Percentiles rank a stretch among this genome's conserved stretches.
phyloP scores from a whole-genome alignment of 2,329 filamentous ascomycete species.

The Neocucurbitaria cava region DNA sequence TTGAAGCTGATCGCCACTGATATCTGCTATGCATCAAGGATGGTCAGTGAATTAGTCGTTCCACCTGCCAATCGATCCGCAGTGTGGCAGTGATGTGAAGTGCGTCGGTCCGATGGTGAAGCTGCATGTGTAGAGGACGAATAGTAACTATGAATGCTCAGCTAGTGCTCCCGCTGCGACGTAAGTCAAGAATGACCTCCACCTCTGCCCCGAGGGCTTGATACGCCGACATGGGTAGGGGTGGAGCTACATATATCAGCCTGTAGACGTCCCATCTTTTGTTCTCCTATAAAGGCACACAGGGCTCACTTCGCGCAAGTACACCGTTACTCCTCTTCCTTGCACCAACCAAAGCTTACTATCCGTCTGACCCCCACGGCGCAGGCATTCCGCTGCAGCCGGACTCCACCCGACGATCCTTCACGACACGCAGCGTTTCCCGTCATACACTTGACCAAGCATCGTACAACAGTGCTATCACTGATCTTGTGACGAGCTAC shows the following conservation, averaged over 20 bases:
- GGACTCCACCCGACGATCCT: constrained; percentile 24
- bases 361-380: constrained; percentile 38
- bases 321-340: constrained; percentile 20
- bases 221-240: constrained; percentile 30
- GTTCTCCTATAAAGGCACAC: constrained; percentile 8
- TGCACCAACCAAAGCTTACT: constrained; percentile 30
- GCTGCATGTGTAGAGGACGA: constrained; percentile 12
- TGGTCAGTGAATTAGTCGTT: neutral
- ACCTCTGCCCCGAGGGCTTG: constrained; percentile 31
- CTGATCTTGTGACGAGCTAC: constrained; percentile 42
- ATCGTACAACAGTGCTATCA: constrained; percentile 40
- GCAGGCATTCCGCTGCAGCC: constrained; percentile 35
- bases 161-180: constrained; percentile 27
- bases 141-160: constrained; percentile 25
- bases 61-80: constrained; percentile 4
- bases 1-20: constrained; percentile 12
- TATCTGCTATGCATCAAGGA: constrained; percentile 3
- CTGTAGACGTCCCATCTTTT: constrained; percentile 22
- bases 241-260: constrained; percentile 50
- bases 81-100: constrained; percentile 16
- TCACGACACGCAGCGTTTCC: constrained; percentile 26
- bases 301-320: constrained; percentile 1
- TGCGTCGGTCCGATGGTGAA: constrained; percentile 14
- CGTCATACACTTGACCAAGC: constrained; percentile 34
- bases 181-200: constrained; percentile 31